Evolutionary conservation across 352 stramenopile species (phyloP).

Genomic region (Phytophthora agathidicida): DNA sequence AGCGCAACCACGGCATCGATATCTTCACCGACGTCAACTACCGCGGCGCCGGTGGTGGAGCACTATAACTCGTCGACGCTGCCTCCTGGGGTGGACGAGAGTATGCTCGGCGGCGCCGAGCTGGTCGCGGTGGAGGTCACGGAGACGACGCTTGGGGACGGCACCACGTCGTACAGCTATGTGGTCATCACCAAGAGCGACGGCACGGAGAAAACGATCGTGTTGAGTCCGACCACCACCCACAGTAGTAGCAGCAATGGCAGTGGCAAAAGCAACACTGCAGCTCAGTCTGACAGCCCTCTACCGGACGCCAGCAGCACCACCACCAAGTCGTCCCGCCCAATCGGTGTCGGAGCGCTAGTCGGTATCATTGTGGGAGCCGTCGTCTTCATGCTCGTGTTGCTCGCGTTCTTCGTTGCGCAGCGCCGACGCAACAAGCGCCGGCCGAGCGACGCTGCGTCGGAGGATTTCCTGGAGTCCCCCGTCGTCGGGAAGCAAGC

Average conservation of each 20-base stretch:
- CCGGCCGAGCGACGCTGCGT: slow-evolving; percentile 8
- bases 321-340: slow-evolving; percentile 8
- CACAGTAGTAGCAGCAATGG: neutral
- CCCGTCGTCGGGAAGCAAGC: slow-evolving; percentile 18
- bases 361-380: slow-evolving; percentile 27
- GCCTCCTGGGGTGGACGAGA: slow-evolving; percentile 37
- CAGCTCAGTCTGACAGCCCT: slow-evolving; percentile 8
- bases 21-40: slow-evolving; percentile 4
- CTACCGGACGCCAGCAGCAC: slow-evolving; percentile 7
- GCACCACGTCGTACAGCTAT: slow-evolving; percentile 43
- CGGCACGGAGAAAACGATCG: slow-evolving; percentile 24
- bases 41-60: slow-evolving; percentile 20
- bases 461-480: slow-evolving; percentile 16
- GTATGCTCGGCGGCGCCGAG: slow-evolving; percentile 38
- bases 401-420: slow-evolving; percentile 33
- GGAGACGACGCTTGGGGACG: slow-evolving; percentile 30
- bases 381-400: slow-evolving; percentile 29
- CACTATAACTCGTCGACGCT: slow-evolving; percentile 49
- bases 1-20: neutral
- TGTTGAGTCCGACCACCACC: slow-evolving; percentile 11
- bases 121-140: slow-evolving; percentile 48
- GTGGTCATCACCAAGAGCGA: slow-evolving; percentile 45
- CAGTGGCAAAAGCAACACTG: slow-evolving; percentile 3
- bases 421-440: slow-evolving; percentile 23
- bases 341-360: slow-evolving; percentile 15